Base-by-base conservation (phyloP, 1,284 basidiomycete species). In the Phlebopus sp. region DNA sequence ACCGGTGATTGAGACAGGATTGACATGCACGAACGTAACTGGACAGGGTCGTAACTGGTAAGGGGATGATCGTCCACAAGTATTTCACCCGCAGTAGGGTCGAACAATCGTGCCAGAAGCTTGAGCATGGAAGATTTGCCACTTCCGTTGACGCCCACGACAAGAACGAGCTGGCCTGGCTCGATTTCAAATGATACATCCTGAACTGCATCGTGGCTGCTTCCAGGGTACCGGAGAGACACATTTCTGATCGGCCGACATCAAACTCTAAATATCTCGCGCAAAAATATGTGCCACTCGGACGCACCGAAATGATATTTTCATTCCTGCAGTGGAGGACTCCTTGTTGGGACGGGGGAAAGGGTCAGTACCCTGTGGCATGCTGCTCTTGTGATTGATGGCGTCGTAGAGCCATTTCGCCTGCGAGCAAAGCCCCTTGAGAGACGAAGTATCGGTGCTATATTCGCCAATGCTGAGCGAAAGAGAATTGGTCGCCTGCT, bases 71-170 rank as follows among this genome's bases (percentile, higher is more conserved):
- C 69, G 45, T 79, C 70, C 18, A 79, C 49, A 7, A 66, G 41
- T 9, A 79, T 69, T 1, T 62, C 55, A 0, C 78, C 77, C 4
- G 50, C 51, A 0, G 63, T 66, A 1, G 75, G 71, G 35, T 68
- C 62, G 29, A 66, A 62, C 0, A 77, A 51, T 2, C 75, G 65
- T 2, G 69, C 62, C 15, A 81, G 52, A 10, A 79, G 60, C 44
- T 76, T 76, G 5, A 77, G 59, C 15, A 76, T 57, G 0, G 76
- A 68, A 1, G 73, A 70, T 55, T 80, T 81, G 21, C 77, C 78
- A 51, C 71, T 73, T 6, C 76, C 77, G 50, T 76, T 77, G 10
- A 53, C 54, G 9, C 78, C 78, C 0, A 75, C 73, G 1, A 80
- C 61, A 25, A 77, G 68, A 23, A 76, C 68, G 3, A 78, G 58